Base-by-base conservation (phyloP, 1,139 yeast species). In the Yamadazyma jaroonii region DNA sequence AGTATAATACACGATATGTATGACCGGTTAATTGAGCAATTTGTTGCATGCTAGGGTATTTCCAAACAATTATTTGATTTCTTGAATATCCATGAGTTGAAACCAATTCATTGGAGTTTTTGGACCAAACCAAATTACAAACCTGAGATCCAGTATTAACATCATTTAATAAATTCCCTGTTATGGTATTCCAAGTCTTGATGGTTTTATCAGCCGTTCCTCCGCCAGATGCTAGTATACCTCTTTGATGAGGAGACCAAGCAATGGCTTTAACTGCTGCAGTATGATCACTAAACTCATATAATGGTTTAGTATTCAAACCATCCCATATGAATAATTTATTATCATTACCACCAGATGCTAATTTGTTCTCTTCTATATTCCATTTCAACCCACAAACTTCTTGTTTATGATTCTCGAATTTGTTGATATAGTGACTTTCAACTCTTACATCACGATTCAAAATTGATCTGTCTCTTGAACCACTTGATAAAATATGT, bases 231-330 rank as follows among this genome's bases (percentile, higher is more conserved):
- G 97, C 97, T 38, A 92, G 62, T 3, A 90, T 74, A 0, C 97
- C 97, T 41, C 97, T 70, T 55, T 88, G 96, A 56, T 92, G 97
- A 0, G 98, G 97, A 1, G 95, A 86, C 99, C 99, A 92, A 1
- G 96, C 87, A 38, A 92, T 76, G 1, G 97, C 98, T 61, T 90
- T 92, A 5, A 92, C 95, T 0, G 98, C 99, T 0, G 98, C 97
- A 14, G 78, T 79, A 55, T 92, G 98, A 46, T 88, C 96, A 6
- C 74, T 72, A 51, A 90, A 85, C 43, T 74, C 81, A 56, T 82
- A 77, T 25, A 88, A 59, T 1, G 98, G 97, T 35, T 54, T 74
- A 10, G 78, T 72, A 40, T 75, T 73, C 30, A 85, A 59, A 1
- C 95, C 96, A 54, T 88, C 96, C 95, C 97, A 94, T 7, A 89